Conservation (phyloP, 148 eudicot genomes). For the Hydrangea macrophylla region DNA sequence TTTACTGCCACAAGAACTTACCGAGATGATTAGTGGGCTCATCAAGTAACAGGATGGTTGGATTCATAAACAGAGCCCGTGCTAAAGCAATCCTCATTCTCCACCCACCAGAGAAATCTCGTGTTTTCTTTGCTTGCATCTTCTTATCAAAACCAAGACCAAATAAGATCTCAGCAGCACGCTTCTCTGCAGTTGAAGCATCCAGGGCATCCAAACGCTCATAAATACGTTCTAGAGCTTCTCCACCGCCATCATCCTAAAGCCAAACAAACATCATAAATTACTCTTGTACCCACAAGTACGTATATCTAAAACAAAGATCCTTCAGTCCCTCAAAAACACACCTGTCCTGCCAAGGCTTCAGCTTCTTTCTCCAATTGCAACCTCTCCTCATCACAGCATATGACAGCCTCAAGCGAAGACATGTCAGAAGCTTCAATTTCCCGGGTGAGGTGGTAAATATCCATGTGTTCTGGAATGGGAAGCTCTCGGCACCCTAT, state of each 20-base stretch:
- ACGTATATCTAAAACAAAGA: neutral
- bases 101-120: slow-evolving; percentile 99
- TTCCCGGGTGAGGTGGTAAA: slow-evolving; percentile 84
- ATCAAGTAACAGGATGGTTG: slow-evolving; percentile 89
- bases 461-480: slow-evolving; percentile 98
- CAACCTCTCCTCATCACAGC: slow-evolving; percentile 87
- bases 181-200: slow-evolving; percentile 93
- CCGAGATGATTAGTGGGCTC: slow-evolving; percentile 99
- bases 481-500: slow-evolving; percentile 95
- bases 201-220: slow-evolving; percentile 95
- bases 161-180: slow-evolving; percentile 91
- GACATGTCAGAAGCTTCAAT: slow-evolving; percentile 99
- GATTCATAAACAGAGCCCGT: slow-evolving; percentile 93
- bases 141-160: slow-evolving; percentile 89
- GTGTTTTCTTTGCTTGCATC: slow-evolving; percentile 93
- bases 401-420: slow-evolving; percentile 79
- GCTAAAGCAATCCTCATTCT: slow-evolving; percentile 99
- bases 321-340: slow-evolving; percentile 6
- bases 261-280: neutral
- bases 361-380: slow-evolving; percentile 86
- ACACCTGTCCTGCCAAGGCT: slow-evolving; percentile 71
- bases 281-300: neutral
- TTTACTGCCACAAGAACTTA: slow-evolving; percentile 20
- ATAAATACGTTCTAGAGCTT: slow-evolving; percentile 80
- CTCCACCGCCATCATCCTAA: slow-evolving; percentile 98